phyloP scores from a whole-genome alignment of 352 stramenopile genomes.

The Phytophthora boehmeriae region DNA sequence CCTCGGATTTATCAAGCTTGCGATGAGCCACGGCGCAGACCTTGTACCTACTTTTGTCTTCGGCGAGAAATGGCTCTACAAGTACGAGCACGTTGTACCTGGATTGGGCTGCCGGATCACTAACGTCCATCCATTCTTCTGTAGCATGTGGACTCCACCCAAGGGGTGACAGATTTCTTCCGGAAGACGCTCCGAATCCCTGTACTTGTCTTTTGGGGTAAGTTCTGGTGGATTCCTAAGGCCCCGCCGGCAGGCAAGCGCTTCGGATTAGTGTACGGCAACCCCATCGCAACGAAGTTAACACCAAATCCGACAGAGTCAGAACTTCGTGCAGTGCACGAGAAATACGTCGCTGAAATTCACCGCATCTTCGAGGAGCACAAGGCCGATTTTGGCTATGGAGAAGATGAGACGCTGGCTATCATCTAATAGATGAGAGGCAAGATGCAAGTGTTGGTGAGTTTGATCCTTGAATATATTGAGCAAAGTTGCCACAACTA shows the following conservation, averaged over 20 bases:
- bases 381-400: conserved; percentile 43
- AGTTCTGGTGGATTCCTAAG: conserved; percentile 44
- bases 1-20: conserved; percentile 53
- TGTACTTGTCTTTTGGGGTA: conserved; percentile 45
- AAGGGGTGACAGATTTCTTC: conserved; percentile 38
- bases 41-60: conserved; percentile 58
- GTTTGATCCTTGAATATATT: not conserved
- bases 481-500: too few species aligned
- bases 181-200: conserved; percentile 32
- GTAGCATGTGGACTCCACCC: conserved; percentile 62
- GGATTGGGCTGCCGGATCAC: not conserved
- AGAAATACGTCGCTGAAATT: conserved; percentile 34
- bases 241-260: conserved; percentile 29
- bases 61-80: conserved; percentile 62
- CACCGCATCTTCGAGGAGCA: conserved; percentile 37
- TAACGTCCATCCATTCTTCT: not conserved
- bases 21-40: conserved; percentile 47
- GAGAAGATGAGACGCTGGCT: conserved; percentile 35
- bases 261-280: conserved; percentile 47
- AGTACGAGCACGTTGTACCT: conserved; percentile 32
- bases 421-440: conserved; percentile 15
- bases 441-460: not conserved
- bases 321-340: conserved; percentile 30
- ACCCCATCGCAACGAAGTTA: conserved; percentile 28
- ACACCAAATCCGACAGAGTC: conserved; percentile 30